Base-by-base conservation (phyloP, 495 filamentous ascomycete species). In the Saxophila tyrrhenica region DNA sequence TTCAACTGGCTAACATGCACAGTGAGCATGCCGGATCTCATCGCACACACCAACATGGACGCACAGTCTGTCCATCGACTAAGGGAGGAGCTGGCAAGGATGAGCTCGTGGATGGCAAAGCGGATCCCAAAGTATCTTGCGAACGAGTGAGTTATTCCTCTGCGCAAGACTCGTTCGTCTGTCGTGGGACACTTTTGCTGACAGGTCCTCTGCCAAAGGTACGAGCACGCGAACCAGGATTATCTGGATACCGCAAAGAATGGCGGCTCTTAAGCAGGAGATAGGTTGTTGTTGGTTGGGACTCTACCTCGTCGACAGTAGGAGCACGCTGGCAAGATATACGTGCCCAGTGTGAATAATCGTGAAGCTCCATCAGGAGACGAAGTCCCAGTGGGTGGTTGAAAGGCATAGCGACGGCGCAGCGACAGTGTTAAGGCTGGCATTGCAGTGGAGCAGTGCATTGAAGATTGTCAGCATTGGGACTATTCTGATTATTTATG, bases 11-110 rank as follows among this genome's bases (percentile, higher is more conserved):
- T 61, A 56, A 62, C 61, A 52, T 52, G 21, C 39, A 7, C 53
- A 96, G 92, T 94, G 11, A 82, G 83, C 8, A 80, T 98, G 59
- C 92, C 94, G 0, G 92, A 98, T 67, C 79, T 97, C 24, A 80
- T 98, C 58, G 89, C 89, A 17, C 90, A 96, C 65, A 98, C 92
- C 25, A 95, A 95, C 68, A 95, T 98, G 92, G 92, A 97, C 64
- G 72, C 80, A 23, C 89, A 90, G 67, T 87, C 86, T 9, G 86
- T 92, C 48, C 85, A 82, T 57, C 83, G 87, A 38, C 78, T 96
- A 11, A 83, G 87, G 11, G 89, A 95, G 57, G 92, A 98, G 61
- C 73, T 97, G 17, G 74, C 77, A 39, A 87, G 85, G 69, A 77
- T 98, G 60, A 84, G 83, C 3, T 72, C 77, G 38, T 98, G 87